Percentiles rank a stretch among this genome's conserved stretches.
These are phyloP conservation scores for Quillaja saponaria DNA, from an alignment of 306 rosid species.

Conservation along the genomic window DNA sequence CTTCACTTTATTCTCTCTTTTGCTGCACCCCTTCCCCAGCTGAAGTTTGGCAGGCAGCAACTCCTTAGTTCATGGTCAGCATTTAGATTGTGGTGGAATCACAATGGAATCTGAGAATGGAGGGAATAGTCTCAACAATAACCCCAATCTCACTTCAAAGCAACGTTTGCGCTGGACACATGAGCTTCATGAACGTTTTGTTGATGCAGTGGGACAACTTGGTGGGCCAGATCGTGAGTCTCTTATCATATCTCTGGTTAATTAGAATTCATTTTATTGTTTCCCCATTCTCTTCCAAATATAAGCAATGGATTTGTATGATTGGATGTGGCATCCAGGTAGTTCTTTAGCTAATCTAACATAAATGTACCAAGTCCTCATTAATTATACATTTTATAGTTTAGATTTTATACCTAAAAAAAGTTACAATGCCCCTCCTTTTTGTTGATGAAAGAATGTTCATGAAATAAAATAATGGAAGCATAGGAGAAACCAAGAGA, in stretches of 20 bases:
- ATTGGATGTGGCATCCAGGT: not conserved
- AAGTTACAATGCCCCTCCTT: not conserved
- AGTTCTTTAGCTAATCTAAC: not conserved
- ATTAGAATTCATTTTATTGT: slow-evolving; percentile 22
- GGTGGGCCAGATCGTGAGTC: slow-evolving; percentile 99
- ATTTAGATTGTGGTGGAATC: slow-evolving; percentile 51
- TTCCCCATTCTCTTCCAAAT: not conserved
- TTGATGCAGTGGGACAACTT: slow-evolving; percentile 95
- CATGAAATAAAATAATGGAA: not conserved
- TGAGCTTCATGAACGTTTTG: slow-evolving; percentile 93
- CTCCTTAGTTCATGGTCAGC: slow-evolving; percentile 59
- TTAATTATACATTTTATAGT: slow-evolving; percentile 13
- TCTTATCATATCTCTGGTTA: slow-evolving; percentile 28
- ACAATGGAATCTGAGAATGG: slow-evolving; percentile 73
- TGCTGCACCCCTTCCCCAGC: slow-evolving; percentile 22
- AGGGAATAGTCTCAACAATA: slow-evolving; percentile 57
- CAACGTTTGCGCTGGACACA: slow-evolving; percentile 95
- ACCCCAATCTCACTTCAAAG: slow-evolving; percentile 72
- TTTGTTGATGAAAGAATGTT: not conserved
- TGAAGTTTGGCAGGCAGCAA: slow-evolving; percentile 49
- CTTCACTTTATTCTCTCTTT: slow-evolving; percentile 26
- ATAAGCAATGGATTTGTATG: slow-evolving; percentile 20
- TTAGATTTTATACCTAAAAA: not conserved
- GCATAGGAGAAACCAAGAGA: not conserved
- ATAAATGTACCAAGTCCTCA: not conserved